Base-by-base conservation (phyloP, 2,329 filamentous ascomycete species). In the Scytalidium lignicola region DNA sequence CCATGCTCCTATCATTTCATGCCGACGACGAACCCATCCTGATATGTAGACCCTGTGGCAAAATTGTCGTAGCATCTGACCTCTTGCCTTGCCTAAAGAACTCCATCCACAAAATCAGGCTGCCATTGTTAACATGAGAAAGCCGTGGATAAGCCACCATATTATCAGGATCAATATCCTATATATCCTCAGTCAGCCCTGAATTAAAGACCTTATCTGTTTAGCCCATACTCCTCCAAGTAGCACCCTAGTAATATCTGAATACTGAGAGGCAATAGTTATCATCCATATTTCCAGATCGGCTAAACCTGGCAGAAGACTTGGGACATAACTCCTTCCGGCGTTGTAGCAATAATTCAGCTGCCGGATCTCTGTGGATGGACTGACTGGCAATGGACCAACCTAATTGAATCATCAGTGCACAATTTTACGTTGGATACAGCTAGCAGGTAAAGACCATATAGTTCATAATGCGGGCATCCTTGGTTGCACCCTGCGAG, bases 1-100 rank as follows among this genome's bases (percentile, higher is more conserved):
- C 1, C 72, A 71, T 32, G 19, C 29, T 22, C 15, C 37, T 9
- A 15, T 39, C n/a, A 12, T 26, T 39, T 32, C 44, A 37, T 13
- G 7, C 15, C 5, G n/a, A 7, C 5, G 3, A 28, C 52, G 50
- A 29, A 51, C 55, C 40, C 26, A 57, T 21, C 46, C 49, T 51
- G 21, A 53, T 20, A 39, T 54, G 55, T 10, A 57, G 44, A 22
- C 53, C 43, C 28, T 20, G 44, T 15, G 44, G 44, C 13, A 46
- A 39, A 46, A 46, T 26, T 6, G 44, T 46, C 18, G 15, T 18
- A 13, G 44, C 26, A 7, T 46, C 44, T 20, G 44, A 39, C 6
- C 29, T 32, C 12, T 17, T 37, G 15, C n/a, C 44, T 32, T 37
- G 26, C 37, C 44, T 17, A 10, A 39, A 8, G 29, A 46, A 46